phyloP scores from a whole-genome alignment of 2,329 filamentous ascomycete genomes.

The Aspergillus eucalypticola region DNA sequence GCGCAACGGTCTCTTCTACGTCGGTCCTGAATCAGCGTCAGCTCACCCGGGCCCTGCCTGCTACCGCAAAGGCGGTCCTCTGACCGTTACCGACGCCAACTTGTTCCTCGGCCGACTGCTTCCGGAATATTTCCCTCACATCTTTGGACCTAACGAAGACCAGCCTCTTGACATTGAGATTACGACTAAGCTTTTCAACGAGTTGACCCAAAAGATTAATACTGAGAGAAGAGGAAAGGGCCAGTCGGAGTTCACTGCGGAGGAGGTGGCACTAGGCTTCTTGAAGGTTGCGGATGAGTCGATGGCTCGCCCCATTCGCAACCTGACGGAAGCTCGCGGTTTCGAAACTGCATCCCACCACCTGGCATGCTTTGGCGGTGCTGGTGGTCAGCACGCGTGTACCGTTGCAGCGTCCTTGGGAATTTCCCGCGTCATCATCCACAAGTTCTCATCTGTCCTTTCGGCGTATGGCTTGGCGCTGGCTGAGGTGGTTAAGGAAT shows the following conservation, averaged over 20 bases:
- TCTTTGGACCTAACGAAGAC: slow-evolving; percentile 88
- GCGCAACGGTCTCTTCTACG: slow-evolving; percentile 85
- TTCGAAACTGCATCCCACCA: slow-evolving; percentile 88
- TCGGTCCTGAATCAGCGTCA: slow-evolving; percentile 87
- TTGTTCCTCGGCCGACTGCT: slow-evolving; percentile 80
- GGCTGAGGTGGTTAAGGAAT: slow-evolving; percentile 88
- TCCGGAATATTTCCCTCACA: slow-evolving; percentile 93
- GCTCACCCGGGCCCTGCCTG: slow-evolving; percentile 90
- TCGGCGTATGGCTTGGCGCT: slow-evolving; percentile 93
- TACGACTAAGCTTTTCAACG: slow-evolving; percentile 72
- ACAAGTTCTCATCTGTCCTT: slow-evolving; percentile 86
- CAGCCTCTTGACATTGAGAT: slow-evolving; percentile 76
- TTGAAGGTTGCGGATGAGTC: slow-evolving; percentile 46
- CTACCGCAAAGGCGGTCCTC: slow-evolving; percentile 85
- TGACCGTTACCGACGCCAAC: slow-evolving; percentile 92
- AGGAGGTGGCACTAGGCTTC: slow-evolving; percentile 45
- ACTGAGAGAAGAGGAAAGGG: slow-evolving; percentile 54
- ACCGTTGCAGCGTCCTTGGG: slow-evolving; percentile 84
- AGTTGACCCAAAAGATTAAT: slow-evolving; percentile 62
- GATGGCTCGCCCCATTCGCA: slow-evolving; percentile 72
- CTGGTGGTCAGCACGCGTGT: slow-evolving; percentile 88
- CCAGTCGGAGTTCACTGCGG: slow-evolving; percentile 55
- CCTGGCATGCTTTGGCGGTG: slow-evolving; percentile 89
- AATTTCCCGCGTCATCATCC: slow-evolving; percentile 81
- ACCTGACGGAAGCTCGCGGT: slow-evolving; percentile 87